A percentile compares a stretch with the other conserved stretches of the same genome.
Conservation (phyloP, 495 filamentous ascomycete species). For the Podospora tetraspora region DNA sequence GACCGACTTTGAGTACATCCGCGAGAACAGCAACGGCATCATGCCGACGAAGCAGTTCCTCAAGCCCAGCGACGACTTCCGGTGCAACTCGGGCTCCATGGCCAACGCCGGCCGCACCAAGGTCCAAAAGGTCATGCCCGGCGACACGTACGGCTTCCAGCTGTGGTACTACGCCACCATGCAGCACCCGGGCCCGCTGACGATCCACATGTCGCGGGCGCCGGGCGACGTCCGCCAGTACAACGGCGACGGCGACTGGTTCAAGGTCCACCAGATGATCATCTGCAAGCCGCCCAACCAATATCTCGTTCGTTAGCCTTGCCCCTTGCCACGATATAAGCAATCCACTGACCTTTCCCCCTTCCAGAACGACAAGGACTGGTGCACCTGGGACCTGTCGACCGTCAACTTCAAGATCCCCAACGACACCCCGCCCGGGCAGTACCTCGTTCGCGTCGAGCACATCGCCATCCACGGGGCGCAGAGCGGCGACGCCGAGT, state of each 20-base stretch:
- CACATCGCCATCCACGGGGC: conserved; percentile 45
- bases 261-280: conserved; percentile 39
- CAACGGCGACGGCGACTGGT: conserved; percentile 33
- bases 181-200: conserved; percentile 29
- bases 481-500: conserved; percentile 33
- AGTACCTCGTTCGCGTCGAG: conserved; percentile 50
- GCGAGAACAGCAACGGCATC: conserved; percentile 18
- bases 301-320: conserved; percentile 1
- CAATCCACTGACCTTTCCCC: background rate
- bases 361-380: conserved; percentile 21
- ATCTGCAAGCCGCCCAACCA: conserved; percentile 14
- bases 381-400: conserved; percentile 25
- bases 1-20: conserved; percentile 18
- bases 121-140: conserved; percentile 14
- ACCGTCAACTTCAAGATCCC: conserved; percentile 44
- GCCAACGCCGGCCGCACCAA: conserved; percentile 17
- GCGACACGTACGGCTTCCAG: conserved; percentile 32
- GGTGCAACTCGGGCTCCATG: conserved; percentile 27
- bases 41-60: conserved; percentile 26
- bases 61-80: conserved; percentile 27
- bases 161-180: conserved; percentile 25
- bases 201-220: conserved; percentile 36
- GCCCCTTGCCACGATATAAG: background rate
- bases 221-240: conserved; percentile 28
- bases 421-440: conserved; percentile 34